These are phyloP conservation scores for Irpex rosettiformis DNA, from an alignment of 1,284 basidiomycete genomes.

Conservation along the genomic window DNA sequence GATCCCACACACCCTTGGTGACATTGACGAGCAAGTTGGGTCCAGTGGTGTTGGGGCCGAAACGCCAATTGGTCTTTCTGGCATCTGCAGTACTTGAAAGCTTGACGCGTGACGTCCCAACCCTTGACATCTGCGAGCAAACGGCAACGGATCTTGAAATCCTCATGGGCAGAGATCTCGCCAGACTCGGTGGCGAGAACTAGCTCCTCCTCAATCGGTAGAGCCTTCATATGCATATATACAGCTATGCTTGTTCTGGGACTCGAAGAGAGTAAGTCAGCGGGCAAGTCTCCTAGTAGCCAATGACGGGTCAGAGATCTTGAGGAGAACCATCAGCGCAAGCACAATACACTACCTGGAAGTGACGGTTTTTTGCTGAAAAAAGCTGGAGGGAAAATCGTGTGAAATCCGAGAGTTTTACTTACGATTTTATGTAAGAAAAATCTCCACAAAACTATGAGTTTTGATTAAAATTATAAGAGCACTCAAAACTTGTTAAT, in stretches of 20 bases:
- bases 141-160: constrained; percentile 97
- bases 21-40: constrained; percentile 97
- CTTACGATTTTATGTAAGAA: too few relatives aligned
- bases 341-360: too few relatives aligned
- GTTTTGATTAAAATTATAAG: too few relatives aligned
- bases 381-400: too few relatives aligned
- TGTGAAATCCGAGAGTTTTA: too few relatives aligned
- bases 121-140: constrained; percentile 94
- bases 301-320: constrained; percentile 99
- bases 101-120: constrained; percentile 99
- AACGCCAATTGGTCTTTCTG: constrained; percentile 99
- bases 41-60: constrained; percentile 98
- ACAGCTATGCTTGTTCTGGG: constrained; percentile 99
- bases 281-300: constrained; percentile 97
- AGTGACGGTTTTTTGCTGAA: too few relatives aligned
- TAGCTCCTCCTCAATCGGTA: constrained; percentile 93
- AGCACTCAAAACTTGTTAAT: too few relatives aligned
- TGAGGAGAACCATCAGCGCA: constrained; percentile 99
- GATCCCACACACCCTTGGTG: constrained; percentile 99
- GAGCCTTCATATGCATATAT: constrained; percentile 91
- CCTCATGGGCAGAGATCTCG: constrained; percentile 88
- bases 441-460: too few relatives aligned
- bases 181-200: constrained; percentile 91
- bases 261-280: constrained; percentile 99
- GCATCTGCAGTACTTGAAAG: too few relatives aligned